Evolutionary conservation across 208 protist genomes (phyloP), one percentile per base, ranked within the genome.

Genomic region (Crithidia bombi): DNA sequence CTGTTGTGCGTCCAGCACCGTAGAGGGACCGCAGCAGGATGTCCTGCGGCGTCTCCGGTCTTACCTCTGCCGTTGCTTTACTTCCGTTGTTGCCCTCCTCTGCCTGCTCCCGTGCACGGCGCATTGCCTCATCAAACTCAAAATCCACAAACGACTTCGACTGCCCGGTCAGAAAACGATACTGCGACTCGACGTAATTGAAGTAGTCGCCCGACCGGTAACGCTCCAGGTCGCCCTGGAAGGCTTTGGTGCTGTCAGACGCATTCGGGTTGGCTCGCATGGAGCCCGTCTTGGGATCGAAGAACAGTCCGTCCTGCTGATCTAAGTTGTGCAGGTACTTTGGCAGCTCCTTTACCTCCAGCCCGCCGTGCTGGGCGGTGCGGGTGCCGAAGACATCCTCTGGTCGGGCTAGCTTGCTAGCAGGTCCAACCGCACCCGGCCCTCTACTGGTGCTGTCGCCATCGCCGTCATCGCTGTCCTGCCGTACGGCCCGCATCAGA

Each of bases 321-420:
- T 96, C 88, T 9, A 96, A 49, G 65, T 93, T 94, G 55, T 92
- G 81, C 41, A 96, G 69, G 65, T 96, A 94, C 80, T 94, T 94
- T 43, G 91, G 89, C 65, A 96, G 69, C 41, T 87, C 80, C 62
- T 90, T 86, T 32, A 93, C 87, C 65, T 87, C 89, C 41, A 82
- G 77, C 44, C 89, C 84, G 44, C 87, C 88, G 65, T 91, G 85
- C 54, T 90, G 85, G 0, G 87, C 85, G 9, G 86, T 87, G 32
- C 73, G 77, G 28, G 66, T 57, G 9, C 64, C 70, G 57, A 94
- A 94, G 44, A 87, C 58, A 33, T 86, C 79, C 11, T 80, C 75
- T 0, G 76, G 65, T 0, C 58, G 50, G 46, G 51, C 54, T 15
- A 41, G 69, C 49, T 46, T 36, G 17, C 15, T 25, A 6, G 61